These are phyloP conservation scores for Aurantiochytrium sp. DNA, from an alignment of 108 stramenopile genomes.

Conservation along the genomic window DNA sequence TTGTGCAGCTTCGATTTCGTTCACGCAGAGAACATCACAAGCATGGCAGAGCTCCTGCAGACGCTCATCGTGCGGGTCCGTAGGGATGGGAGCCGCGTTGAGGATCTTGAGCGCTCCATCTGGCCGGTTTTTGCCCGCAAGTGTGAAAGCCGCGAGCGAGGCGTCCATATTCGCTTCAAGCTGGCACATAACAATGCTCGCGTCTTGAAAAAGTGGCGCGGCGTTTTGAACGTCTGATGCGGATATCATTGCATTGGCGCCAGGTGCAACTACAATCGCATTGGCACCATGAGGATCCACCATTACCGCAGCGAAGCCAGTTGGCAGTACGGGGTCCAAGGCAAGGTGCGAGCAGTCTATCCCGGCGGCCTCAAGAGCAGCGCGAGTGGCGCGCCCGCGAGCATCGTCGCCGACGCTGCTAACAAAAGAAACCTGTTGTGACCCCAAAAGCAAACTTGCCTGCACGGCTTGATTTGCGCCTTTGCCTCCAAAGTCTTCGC, in stretches of 20 bases:
- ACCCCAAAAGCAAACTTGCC: not conserved
- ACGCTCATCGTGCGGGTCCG: not conserved
- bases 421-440: not conserved
- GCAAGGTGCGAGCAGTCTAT: not conserved
- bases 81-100: not conserved
- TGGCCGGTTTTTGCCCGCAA: not conserved
- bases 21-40: not conserved
- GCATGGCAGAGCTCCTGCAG: not conserved
- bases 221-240: not conserved
- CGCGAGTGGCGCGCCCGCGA: not conserved
- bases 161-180: not conserved
- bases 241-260: not conserved
- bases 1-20: not conserved
- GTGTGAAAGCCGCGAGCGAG: not conserved
- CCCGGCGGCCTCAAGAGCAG: not conserved
- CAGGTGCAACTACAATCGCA: not conserved
- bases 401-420: not conserved
- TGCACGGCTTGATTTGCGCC: not conserved
- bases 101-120: not conserved
- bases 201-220: not conserved
- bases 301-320: not conserved
- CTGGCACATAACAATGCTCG: not conserved
- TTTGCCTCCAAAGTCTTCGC: not conserved
- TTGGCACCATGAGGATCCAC: not conserved
- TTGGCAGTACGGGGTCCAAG: not conserved